Percentiles rank a stretch among this genome's conserved stretches.
phyloP scores from a whole-genome alignment of 1,284 basidiomycete species.

The Caloboletus firmus region DNA sequence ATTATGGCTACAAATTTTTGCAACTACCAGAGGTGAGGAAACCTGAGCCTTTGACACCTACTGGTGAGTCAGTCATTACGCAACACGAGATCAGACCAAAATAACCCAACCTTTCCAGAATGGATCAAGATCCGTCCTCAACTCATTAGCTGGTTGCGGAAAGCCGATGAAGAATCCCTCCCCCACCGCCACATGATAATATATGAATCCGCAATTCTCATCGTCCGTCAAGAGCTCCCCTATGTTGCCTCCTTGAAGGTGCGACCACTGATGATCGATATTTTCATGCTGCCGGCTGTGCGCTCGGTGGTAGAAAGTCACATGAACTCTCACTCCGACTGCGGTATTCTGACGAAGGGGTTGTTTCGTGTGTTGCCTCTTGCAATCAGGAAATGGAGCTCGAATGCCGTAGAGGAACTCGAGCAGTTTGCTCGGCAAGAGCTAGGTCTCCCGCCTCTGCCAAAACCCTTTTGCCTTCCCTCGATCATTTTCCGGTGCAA shows the following conservation, averaged over 20 bases:
- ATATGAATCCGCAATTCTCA: neutral
- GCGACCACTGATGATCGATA: constrained; percentile 8
- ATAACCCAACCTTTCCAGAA: neutral
- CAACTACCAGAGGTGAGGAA: constrained; percentile 13
- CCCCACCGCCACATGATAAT: neutral
- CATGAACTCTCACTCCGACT: neutral
- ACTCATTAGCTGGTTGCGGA: neutral
- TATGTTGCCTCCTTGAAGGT: neutral
- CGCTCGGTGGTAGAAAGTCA: constrained; percentile 1
- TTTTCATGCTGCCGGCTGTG: constrained; percentile 6
- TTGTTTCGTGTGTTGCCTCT: neutral
- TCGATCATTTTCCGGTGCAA: constrained; percentile 17
- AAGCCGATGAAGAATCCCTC: neutral
- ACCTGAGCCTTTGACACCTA: constrained; percentile 7
- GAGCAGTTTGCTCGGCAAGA: constrained; percentile 2
- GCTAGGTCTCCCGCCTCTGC: neutral
- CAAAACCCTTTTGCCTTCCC: constrained; percentile 10
- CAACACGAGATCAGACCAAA: no score
- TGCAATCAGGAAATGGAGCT: constrained; percentile 12
- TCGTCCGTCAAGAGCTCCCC: neutral
- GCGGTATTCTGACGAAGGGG: neutral
- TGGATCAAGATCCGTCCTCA: constrained; percentile 14
- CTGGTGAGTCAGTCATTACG: constrained; percentile 7
- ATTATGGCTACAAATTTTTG: neutral
- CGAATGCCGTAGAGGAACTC: constrained; percentile 11